Percentiles rank a stretch among this genome's conserved stretches.
Evolutionary conservation across 371 early-diverging fungal species (phyloP).

Genomic region (Neoconidiobolus thromboides): DNA sequence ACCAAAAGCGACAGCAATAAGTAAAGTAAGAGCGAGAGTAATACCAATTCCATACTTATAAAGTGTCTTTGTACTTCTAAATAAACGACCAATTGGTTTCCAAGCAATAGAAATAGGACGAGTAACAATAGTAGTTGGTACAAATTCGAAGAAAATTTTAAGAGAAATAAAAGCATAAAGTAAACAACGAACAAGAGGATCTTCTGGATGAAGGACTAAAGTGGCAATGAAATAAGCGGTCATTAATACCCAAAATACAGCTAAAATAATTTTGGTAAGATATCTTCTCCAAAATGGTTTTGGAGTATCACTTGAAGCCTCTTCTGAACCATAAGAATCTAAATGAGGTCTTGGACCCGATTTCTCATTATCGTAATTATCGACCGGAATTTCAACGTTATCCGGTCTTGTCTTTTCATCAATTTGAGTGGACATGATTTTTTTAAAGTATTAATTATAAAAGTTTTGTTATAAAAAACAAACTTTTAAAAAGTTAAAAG

Average conservation of each 20-base stretch:
- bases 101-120: slow-evolving; percentile 17
- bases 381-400: too few species aligned
- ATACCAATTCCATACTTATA: slow-evolving; percentile 7
- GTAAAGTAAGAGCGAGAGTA: slow-evolving; percentile 14
- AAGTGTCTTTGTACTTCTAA: slow-evolving; percentile 9
- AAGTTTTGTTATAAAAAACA: too few species aligned
- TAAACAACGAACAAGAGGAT: slow-evolving; percentile 20
- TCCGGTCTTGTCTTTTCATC: too few species aligned
- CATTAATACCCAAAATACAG: slow-evolving; percentile 19
- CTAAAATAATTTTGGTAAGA: neutral
- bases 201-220: slow-evolving; percentile 20
- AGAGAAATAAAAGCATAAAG: slow-evolving; percentile 35
- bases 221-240: slow-evolving; percentile 30
- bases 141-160: slow-evolving; percentile 29
- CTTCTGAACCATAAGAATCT: too few species aligned
- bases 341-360: too few species aligned
- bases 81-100: slow-evolving; percentile 10
- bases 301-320: neutral
- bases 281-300: neutral
- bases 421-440: too few species aligned
- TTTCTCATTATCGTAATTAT: too few species aligned
- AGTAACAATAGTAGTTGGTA: slow-evolving; percentile 21
- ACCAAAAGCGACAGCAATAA: slow-evolving; percentile 35
- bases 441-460: too few species aligned
- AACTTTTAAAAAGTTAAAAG: too few species aligned